Evolutionary conservation across 305 asterid genomes (phyloP).

Genomic region (Andrographis paniculata): DNA sequence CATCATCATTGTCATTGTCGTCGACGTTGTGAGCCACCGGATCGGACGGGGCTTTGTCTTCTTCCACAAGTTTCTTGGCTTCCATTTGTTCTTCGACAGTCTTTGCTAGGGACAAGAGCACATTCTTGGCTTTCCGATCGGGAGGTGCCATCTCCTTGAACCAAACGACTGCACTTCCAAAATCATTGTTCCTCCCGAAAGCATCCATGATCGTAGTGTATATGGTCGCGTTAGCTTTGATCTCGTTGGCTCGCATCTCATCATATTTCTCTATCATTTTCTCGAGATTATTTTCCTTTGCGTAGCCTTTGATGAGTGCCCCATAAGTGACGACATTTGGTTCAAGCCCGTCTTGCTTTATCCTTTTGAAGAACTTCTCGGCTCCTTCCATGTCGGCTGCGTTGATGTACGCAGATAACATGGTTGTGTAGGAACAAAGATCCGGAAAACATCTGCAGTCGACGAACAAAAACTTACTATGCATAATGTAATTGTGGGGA

Average conservation of each 20-base stretch:
- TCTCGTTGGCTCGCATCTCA: conserved; percentile 52
- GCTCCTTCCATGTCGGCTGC: conserved; percentile 93
- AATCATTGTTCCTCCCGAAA: conserved; percentile 68
- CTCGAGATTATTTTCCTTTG: conserved; percentile 52
- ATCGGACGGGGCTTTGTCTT: conserved; percentile 1
- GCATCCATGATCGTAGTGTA: conserved; percentile 93
- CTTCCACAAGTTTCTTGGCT: conserved; percentile 30
- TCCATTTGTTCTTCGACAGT: conserved; percentile 42
- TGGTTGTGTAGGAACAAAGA: conserved; percentile 84
- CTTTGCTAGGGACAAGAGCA: conserved; percentile 79
- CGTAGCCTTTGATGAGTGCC: conserved; percentile 77
- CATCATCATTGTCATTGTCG: conserved; percentile 1
- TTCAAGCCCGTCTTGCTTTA: conserved; percentile 64
- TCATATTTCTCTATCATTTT: conserved; percentile 85
- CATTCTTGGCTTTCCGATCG: conserved; percentile 80
- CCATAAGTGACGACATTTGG: conserved; percentile 75
- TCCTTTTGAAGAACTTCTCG: conserved; percentile 73
- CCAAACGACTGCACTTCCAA: conserved; percentile 72
- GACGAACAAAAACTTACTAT: neutral
- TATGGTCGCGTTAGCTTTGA: conserved; percentile 59
- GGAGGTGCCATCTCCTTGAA: conserved; percentile 67
- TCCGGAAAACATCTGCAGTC: conserved; percentile 71
- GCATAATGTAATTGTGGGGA: too few relatives aligned
- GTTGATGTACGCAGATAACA: conserved; percentile 77
- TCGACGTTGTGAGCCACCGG: conserved; percentile 10